Conservation (phyloP, 1,139 yeast genomes). For the Nakaseomyces uthaithaninus region DNA sequence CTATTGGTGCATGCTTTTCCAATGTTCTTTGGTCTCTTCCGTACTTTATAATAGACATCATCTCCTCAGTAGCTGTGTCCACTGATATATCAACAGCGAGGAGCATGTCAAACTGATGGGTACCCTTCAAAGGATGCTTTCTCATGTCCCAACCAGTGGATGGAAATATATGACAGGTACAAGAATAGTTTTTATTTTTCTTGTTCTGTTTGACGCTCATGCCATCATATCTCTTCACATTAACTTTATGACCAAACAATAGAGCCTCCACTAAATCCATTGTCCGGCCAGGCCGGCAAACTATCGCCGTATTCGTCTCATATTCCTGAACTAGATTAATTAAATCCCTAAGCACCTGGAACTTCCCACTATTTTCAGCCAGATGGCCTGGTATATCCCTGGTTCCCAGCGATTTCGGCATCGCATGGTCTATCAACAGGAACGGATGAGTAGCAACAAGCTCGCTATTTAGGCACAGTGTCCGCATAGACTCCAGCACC, state of each 20-base stretch:
- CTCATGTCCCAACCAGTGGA: conserved; percentile 34
- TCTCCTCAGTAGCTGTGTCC: conserved; percentile 36
- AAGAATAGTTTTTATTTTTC: conserved; percentile 25
- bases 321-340: conserved; percentile 37
- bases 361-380: conserved; percentile 82
- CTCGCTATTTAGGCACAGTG: conserved; percentile 67
- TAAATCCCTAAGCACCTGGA: conserved; percentile 56
- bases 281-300: conserved; percentile 51
- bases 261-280: conserved; percentile 76
- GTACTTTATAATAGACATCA: conserved; percentile 25
- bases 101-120: conserved; percentile 46
- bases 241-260: conserved; percentile 58
- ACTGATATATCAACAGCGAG: conserved; percentile 69
- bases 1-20: conserved; percentile 42
- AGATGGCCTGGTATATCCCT: conserved; percentile 71
- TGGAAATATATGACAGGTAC: conserved; percentile 39
- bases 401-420: conserved; percentile 72
- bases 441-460: conserved; percentile 85
- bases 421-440: conserved; percentile 69
- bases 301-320: conserved; percentile 42
- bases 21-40: conserved; percentile 17
- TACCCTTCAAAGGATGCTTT: conserved; percentile 23
- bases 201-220: conserved; percentile 35
- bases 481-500: conserved; percentile 59
- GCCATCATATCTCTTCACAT: conserved; percentile 63